Base-by-base conservation (phyloP, 352 stramenopile species). In the Pelagophyceae sp. region DNA sequence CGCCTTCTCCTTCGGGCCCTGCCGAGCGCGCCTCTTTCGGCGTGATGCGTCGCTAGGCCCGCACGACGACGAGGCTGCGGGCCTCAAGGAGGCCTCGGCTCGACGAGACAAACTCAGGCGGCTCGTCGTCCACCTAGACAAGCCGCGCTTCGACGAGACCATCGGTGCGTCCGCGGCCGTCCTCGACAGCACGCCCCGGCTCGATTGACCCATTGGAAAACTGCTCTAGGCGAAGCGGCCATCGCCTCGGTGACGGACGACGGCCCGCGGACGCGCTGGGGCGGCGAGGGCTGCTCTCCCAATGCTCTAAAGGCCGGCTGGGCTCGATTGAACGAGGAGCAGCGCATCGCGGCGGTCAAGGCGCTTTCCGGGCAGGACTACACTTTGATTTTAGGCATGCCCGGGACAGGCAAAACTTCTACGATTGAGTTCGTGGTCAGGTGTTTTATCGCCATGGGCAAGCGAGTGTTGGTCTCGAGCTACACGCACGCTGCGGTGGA, bases 401-500 rank as follows among this genome's bases (percentile, higher is more conserved):
- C 94, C 3, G 94, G 92, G 64, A 97, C 93, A 3, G 96, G 96
- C 35, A 99, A 99, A 83, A 98, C 94, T 0, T 95, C 89, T 45
- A 98, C 93, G 19, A 95, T 99, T 60, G 87, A 90, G 45, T 98
- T 98, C 76, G 85, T 96, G 1, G 92, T 96, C 70, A 87, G 92
- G 5, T 82, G 97, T 31, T 79, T 99, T 60, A 81, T 96, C 23
- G 93, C 91, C 37, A 81, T 91, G 23, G 94, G 94, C 0, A 92
- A 95, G 74, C 92, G 92, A 19, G 95, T 99, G 38, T 85, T 99
- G 5, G 87, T 99, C 37, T 97, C 94, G 33, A 96, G 91, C 58
- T 99, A 98, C 82, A 99, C 96, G 1, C 94, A 99, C 83, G 93
- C 92, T 5, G 96, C 95, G 37, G 94, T 99, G n/a, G 96, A 99